Evolutionary conservation across 257 asterid species (phyloP), one percentile per base, ranked within the genome.

Genomic region (Echites panduratus): DNA sequence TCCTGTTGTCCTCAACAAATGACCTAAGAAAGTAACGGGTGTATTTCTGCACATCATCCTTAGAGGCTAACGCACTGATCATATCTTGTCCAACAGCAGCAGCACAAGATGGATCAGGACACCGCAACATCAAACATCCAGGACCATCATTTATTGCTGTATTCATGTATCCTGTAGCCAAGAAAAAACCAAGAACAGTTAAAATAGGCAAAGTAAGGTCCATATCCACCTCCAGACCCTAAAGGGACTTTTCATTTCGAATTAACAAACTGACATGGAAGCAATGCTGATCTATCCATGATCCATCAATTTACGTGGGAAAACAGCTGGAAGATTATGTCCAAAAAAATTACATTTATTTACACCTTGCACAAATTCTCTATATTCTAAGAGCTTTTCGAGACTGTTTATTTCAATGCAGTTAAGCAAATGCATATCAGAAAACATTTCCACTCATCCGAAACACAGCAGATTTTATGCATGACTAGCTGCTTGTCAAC

Each of bases 101-200:
- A 48, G 83, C 78, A 81, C 97, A 91, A 70, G 96, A 88, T 83
- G 97, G 97, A 86, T 87, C 97, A 53, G 98, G 98, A 76, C 98
- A 92, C n/a, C 93, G 92, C 83, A 90, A 83, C 90, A 74, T 88
- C 86, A 90, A 83, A 80, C 98, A 90, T 80, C 98, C 98, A 81
- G 98, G 97, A 70, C 98, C 98, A 78, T 92, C 98, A 80, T 81
- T 88, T 61, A 92, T 87, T 85, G 98, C 48, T 11, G 96, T 77
- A 79, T 84, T 76, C 64, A 90, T 85, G 83, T 92, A 92, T 64
- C 97, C 97, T 91, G 88, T 52, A 64, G n/a, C 80, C 74, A 57
- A 75, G 32, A 85, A 73, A 41, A 69, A 67, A 14, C 29, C 45
- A 76, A 43, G 70, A 79, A 62, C 70, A 78, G 64, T 78, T 73